phyloP scores from a whole-genome alignment of 2,329 filamentous ascomycete genomes.

The Apiospora kogelbergensis region DNA sequence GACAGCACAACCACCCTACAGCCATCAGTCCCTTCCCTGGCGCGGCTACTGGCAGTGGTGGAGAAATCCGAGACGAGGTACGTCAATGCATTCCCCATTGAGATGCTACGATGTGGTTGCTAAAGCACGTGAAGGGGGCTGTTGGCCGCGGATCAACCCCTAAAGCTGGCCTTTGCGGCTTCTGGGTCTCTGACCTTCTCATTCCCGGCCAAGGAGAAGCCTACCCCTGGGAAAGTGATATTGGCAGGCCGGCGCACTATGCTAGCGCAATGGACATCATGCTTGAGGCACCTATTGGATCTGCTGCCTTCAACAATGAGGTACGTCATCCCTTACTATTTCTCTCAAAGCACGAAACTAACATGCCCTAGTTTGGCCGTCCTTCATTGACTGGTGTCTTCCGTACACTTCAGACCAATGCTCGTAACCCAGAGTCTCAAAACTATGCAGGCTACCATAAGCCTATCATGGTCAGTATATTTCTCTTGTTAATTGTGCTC shows the following conservation, averaged over 20 bases:
- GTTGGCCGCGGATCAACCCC: slow-evolving; percentile 90
- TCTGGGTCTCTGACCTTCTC: slow-evolving; percentile 90
- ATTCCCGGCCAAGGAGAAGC: slow-evolving; percentile 81
- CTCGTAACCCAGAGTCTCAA: slow-evolving; percentile 49
- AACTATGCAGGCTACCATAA: slow-evolving; percentile 94
- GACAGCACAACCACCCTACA: slow-evolving; percentile 80
- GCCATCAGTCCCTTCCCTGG: slow-evolving; percentile 79
- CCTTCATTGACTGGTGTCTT: slow-evolving; percentile 89
- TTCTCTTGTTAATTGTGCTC: neutral
- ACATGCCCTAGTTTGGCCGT: slow-evolving; percentile 64
- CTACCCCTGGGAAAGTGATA: slow-evolving; percentile 90
- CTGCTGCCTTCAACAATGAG: slow-evolving; percentile 91
- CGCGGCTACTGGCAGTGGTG: slow-evolving; percentile 91
- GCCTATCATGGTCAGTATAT: slow-evolving; percentile 53
- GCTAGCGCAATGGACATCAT: slow-evolving; percentile 96
- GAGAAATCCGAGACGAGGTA: slow-evolving; percentile 81
- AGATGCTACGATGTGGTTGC: neutral
- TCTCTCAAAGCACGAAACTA: neutral
- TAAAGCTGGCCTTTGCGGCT: slow-evolving; percentile 88
- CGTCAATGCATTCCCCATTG: slow-evolving; percentile 56
- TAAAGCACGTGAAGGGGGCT: slow-evolving; percentile 62
- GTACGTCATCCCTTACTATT: neutral
- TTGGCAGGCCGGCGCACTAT: slow-evolving; percentile 88
- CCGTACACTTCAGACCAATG: slow-evolving; percentile 77
- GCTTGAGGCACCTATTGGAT: slow-evolving; percentile 94